Conservation (phyloP, 768 basidiomycete species). For the Floccularia luteovirens region DNA sequence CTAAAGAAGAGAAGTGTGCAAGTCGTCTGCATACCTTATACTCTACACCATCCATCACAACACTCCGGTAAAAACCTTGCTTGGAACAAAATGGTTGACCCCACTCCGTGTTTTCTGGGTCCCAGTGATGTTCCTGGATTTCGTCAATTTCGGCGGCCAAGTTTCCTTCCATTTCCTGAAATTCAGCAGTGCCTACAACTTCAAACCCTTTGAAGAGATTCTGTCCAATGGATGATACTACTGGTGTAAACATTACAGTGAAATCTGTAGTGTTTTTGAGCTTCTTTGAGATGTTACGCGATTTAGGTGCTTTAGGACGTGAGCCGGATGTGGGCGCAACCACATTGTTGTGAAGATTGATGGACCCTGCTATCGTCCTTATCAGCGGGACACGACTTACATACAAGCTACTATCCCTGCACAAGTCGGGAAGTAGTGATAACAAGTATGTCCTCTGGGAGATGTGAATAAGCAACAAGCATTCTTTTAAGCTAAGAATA, state of each 20-base stretch:
- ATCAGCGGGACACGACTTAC: slow-evolving; percentile 37
- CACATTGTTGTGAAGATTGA: background rate
- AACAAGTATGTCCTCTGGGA: slow-evolving; percentile 37
- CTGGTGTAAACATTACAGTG: slow-evolving; percentile 30
- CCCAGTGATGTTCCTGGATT: slow-evolving; percentile 19
- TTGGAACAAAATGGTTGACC: slow-evolving; percentile 12
- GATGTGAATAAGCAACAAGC: slow-evolving; percentile 1
- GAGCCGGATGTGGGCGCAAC: too few species aligned
- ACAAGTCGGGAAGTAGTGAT: slow-evolving; percentile 27
- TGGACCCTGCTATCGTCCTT: slow-evolving; percentile 5
- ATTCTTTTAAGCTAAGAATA: background rate
- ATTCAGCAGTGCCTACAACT: slow-evolving; percentile 20
- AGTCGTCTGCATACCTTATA: too few species aligned
- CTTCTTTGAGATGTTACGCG: too few species aligned
- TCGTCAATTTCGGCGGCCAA: slow-evolving; percentile 16
- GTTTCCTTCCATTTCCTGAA: slow-evolving; percentile 20
- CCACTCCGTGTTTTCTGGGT: slow-evolving; percentile 29
- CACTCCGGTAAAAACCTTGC: slow-evolving; percentile 31
- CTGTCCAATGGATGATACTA: slow-evolving; percentile 36
- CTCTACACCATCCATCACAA: slow-evolving; percentile 46
- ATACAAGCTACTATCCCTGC: slow-evolving; percentile 12
- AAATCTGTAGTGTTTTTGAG: background rate
- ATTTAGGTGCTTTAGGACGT: too few species aligned
- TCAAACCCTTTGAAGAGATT: slow-evolving; percentile 39
- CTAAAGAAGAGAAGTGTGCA: slow-evolving; percentile 9